phyloP scores from a whole-genome alignment of 2,329 filamentous ascomycete species.

The Bipolaris victoriae region DNA sequence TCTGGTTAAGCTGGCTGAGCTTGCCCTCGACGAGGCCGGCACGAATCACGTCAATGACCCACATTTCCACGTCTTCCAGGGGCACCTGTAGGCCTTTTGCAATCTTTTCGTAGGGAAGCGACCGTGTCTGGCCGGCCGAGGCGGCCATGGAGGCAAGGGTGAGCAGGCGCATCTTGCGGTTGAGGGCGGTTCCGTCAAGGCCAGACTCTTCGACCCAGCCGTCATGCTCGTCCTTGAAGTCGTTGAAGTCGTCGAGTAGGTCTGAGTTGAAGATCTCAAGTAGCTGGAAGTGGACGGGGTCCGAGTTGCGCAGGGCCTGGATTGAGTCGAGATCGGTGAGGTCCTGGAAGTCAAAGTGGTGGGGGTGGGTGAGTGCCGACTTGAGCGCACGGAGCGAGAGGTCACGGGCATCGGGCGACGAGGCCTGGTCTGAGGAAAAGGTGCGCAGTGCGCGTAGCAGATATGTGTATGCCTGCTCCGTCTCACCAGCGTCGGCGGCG shows the following conservation, averaged over 20 bases:
- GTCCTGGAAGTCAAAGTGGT: slow-evolving; percentile 76
- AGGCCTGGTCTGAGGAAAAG: slow-evolving; percentile 66
- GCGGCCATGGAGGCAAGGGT: slow-evolving; percentile 91
- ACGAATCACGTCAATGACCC: slow-evolving; percentile 98
- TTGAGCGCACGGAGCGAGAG: slow-evolving; percentile 70
- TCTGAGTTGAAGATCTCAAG: slow-evolving; percentile 96
- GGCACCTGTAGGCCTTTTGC: slow-evolving; percentile 84
- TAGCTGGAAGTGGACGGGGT: slow-evolving; percentile 85
- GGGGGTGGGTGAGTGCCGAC: slow-evolving; percentile 68
- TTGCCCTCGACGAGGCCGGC: slow-evolving; percentile 95
- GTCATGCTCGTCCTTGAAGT: slow-evolving; percentile 90
- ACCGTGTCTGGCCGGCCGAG: slow-evolving; percentile 74
- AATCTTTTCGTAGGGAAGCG: slow-evolving; percentile 87
- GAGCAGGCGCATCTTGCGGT: slow-evolving; percentile 95
- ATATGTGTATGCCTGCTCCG: slow-evolving; percentile 76
- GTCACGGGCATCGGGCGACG: slow-evolving; percentile 61
- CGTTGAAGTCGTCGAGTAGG: slow-evolving; percentile 91
- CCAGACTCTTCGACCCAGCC: slow-evolving; percentile 81
- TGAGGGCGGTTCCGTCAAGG: slow-evolving; percentile 73
- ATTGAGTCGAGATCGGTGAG: slow-evolving; percentile 75
- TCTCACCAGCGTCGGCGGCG: slow-evolving; percentile 77
- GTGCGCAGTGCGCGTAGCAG: slow-evolving; percentile 77
- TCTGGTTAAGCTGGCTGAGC: slow-evolving; percentile 87
- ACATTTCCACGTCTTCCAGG: slow-evolving; percentile 87
- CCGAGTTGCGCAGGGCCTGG: slow-evolving; percentile 83